These are phyloP conservation scores for Exophiala xenobiotica DNA, from an alignment of 2,329 filamentous ascomycete species.

Conservation along the genomic window DNA sequence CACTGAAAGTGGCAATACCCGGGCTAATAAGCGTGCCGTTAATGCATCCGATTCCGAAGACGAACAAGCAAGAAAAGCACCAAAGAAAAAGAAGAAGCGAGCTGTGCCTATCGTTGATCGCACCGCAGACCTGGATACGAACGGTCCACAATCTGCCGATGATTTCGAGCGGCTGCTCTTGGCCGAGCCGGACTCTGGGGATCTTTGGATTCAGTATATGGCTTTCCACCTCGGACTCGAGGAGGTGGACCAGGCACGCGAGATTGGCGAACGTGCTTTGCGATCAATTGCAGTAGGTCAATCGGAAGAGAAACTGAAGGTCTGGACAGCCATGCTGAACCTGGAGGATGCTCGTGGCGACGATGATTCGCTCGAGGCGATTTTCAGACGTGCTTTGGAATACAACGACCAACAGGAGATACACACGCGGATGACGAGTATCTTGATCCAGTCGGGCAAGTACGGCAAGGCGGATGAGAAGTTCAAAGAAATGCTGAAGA, in stretches of 20 bases:
- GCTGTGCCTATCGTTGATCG: conserved; percentile 79
- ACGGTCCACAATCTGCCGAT: conserved; percentile 82
- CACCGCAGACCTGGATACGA: conserved; percentile 85
- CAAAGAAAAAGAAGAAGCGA: conserved; percentile 72
- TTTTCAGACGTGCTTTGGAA: conserved; percentile 89
- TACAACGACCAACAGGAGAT: conserved; percentile 91
- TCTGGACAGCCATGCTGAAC: conserved; percentile 94
- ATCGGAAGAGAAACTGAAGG: conserved; percentile 87
- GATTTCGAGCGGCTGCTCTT: conserved; percentile 94
- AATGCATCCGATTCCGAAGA: conserved; percentile 55
- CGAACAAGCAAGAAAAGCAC: conserved; percentile 50
- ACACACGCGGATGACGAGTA: conserved; percentile 84
- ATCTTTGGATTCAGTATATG: conserved; percentile 96
- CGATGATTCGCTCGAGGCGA: conserved; percentile 76
- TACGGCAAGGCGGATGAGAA: conserved; percentile 80
- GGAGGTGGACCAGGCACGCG: conserved; percentile 82
- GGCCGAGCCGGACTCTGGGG: conserved; percentile 87
- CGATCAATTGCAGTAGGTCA: conserved; percentile 88
- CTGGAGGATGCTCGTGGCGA: conserved; percentile 87
- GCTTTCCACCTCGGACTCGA: conserved; percentile 94
- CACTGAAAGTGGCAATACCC: conserved; percentile 2
- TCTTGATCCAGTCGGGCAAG: conserved; percentile 91
- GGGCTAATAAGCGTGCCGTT: conserved; percentile 46
- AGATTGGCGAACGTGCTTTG: conserved; percentile 86
- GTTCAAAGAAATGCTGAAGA: conserved; percentile 84